Base-by-base conservation (phyloP, 768 basidiomycete species). In the Rhodotorula toruloides region DNA sequence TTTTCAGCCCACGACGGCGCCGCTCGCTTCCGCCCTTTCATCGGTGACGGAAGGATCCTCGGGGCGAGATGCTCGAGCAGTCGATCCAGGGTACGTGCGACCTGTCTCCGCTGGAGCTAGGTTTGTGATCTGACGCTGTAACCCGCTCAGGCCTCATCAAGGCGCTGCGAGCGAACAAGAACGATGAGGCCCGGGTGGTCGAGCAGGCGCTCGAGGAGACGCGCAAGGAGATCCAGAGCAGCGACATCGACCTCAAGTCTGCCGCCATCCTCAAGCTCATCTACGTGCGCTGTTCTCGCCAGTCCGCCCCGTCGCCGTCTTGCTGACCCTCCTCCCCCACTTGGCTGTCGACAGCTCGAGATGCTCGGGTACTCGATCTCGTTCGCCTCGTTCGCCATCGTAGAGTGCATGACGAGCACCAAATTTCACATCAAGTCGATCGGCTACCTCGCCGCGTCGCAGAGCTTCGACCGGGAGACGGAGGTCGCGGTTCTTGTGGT, bases 401-500 rank as follows among this genome's bases (percentile, higher is more conserved):
- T 98, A 11, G 96, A 99, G 76, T 91, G 94, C 77, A 99, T 99
- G 96, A 91, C 91, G 43, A 92, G 91, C 7, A 81, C 88, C 8
- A 87, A 87, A 76, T 84, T 87, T 71, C 93, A 98, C 78, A 82
- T 98, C 71, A 99, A 99, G 81, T 86, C 85, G 34, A 87, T 98
- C 54, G 96, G 96, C 19, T 98, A 99, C 78, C 87, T 99, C 31
- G 96, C 89, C 3, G 92, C 96, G 7, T 78, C 84, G 47, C 86
- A 92, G 79, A 93, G 92, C 1, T 99, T 98, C 77, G 83, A 86
- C 49, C 85, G 90, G 72, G 90, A 94, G 63, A 98, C 96, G 2
- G 96, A 98, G 73, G 94, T 98, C 31, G 85, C 98, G 29, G 96
- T 99, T 84, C 83, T 98, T 53, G 96, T 94, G 6, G 96, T 94